Conservation (phyloP, 345 rosid genomes). For the Camelina laxa region DNA sequence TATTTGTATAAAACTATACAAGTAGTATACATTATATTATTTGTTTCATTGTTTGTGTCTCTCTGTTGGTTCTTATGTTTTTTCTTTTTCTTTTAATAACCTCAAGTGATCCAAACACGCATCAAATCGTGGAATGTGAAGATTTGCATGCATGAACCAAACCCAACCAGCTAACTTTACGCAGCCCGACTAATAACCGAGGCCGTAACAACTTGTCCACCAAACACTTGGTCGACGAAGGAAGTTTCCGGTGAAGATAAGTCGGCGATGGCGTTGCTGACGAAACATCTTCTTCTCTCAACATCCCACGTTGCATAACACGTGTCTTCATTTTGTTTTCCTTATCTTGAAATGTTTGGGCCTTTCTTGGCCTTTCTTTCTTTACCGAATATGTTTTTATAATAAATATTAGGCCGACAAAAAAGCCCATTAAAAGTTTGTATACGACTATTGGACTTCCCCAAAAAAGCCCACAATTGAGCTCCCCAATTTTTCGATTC, state of each 20-base stretch:
- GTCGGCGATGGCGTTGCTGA: too few species aligned
- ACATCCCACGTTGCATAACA: too few species aligned
- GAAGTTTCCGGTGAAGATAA: too few species aligned
- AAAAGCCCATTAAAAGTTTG: background rate
- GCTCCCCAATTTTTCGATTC: background rate
- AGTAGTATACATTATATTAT: background rate
- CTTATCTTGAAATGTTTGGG: too few species aligned
- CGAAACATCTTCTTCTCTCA: too few species aligned
- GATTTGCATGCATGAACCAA: background rate
- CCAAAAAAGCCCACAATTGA: background rate
- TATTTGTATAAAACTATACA: background rate
- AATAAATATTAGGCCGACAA: too few species aligned
- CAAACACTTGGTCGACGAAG: too few species aligned
- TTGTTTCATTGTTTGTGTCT: background rate
- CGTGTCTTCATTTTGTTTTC: too few species aligned
- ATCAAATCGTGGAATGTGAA: too few species aligned
- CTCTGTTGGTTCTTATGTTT: background rate
- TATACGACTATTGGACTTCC: background rate
- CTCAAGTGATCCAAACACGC: background rate
- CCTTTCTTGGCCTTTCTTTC: too few species aligned
- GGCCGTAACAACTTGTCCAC: background rate
- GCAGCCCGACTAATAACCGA: background rate
- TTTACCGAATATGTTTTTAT: too few species aligned
- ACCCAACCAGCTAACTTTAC: background rate
- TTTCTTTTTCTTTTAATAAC: background rate